Conservation (phyloP, 257 asterid species). For the Ophiorrhiza pumila region DNA sequence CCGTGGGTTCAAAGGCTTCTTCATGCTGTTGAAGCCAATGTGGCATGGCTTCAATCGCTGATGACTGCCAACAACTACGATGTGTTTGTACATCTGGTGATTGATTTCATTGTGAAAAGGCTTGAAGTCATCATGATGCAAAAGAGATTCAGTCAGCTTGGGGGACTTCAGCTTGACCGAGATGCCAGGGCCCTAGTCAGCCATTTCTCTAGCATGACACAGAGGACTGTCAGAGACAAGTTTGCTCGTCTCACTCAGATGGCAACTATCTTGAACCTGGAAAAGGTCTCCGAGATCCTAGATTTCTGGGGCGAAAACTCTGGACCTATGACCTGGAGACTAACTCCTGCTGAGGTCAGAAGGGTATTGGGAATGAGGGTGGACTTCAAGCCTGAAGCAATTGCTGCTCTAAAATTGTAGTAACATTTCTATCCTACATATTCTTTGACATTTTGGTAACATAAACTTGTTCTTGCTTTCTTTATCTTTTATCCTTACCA, state of each 20-base stretch:
- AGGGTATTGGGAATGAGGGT: conserved; percentile 83
- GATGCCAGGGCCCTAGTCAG: conserved; percentile 87
- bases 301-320: conserved; percentile 99
- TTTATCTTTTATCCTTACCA: background rate
- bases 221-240: conserved; percentile 93
- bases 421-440: background rate
- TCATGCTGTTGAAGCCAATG: conserved; percentile 78
- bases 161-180: conserved; percentile 97
- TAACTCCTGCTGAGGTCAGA: conserved; percentile 96
- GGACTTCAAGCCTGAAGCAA: conserved; percentile 89
- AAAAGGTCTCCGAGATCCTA: conserved; percentile 89
- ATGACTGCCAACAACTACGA: conserved; percentile 86
- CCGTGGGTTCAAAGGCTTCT: conserved; percentile 99
- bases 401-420: conserved; percentile 83
- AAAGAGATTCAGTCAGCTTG: conserved; percentile 91
- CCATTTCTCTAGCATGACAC: conserved; percentile 87
- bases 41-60: conserved; percentile 82
- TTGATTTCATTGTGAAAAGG: conserved; percentile 84
- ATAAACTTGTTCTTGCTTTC: background rate
- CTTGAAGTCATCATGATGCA: conserved; percentile 98
- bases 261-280: conserved; percentile 92
- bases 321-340: conserved; percentile 97
- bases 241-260: conserved; percentile 91
- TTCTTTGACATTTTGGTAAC: background rate
- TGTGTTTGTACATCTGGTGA: conserved; percentile 61